Base-by-base conservation (phyloP, 2,329 filamentous ascomycete genomes). In the Diaporthe ampelina region DNA sequence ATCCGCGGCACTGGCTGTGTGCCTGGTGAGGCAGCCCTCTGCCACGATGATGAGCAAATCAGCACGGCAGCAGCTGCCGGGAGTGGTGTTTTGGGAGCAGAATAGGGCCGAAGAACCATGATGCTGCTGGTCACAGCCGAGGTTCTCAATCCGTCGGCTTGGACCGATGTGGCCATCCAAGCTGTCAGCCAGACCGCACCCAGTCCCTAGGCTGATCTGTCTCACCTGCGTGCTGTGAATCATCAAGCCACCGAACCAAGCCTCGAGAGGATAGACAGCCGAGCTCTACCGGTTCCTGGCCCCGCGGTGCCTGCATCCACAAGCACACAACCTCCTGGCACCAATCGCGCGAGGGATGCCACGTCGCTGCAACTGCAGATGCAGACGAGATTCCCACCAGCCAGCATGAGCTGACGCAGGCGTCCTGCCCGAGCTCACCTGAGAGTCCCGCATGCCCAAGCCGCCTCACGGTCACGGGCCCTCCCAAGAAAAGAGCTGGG, bases 1-100 rank as follows among this genome's bases (percentile, higher is more conserved):
- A 75, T 73, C 50, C 50, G 74, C 71, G 69, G 71, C 65, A 70
- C 50, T 70, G 72, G 58, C 54, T 73, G 57, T 67, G 57, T 48
- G 45, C 37, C 37, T 13, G 37, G 37, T 69, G 29, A 54, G 63
- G 32, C 63, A 68, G 63, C 48, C 63, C 32, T 68, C 63, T 54
- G 63, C 63, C 45, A 17, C 4, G 45, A 37, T 8, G 63, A 52
- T 4, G 63, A 52, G 63, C 63, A 68, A 68, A 68, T 67, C 63
- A 52, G 63, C 29, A 52, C 63, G 32, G 63, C 48, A 40, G n/a
- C 63, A 50, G 26, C 43, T 19, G 19, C 15, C n/a, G 32, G 63
- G 7, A 54, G n/a, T 68, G 63, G 63, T 67, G 29, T 68, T 68
- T 40, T 40, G 63, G 48, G 63, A 54, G 48, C 45, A 54, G 48